phyloP scores from a whole-genome alignment of 257 asterid species.

The Nicotiana sylvestris region DNA sequence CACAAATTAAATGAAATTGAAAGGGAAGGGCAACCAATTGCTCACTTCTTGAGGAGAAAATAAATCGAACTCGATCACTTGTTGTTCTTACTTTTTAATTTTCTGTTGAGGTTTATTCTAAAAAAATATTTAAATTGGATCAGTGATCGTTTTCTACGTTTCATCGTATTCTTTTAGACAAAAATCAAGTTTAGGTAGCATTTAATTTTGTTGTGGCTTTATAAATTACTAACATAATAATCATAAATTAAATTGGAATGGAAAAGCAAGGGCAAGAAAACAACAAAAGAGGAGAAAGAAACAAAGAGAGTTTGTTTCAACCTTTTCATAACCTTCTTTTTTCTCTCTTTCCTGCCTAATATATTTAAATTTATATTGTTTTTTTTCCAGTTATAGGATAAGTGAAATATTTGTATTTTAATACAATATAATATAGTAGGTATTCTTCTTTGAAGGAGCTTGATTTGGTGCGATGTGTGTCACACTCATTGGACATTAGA shows the following conservation, averaged over 20 bases:
- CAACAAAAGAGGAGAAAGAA: slow-evolving; percentile 30
- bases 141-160: too few relatives aligned
- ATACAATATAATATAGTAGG: background rate
- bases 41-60: background rate
- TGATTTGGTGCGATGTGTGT: slow-evolving; percentile 22
- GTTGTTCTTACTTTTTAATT: rapidly evolving
- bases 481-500: slow-evolving; percentile 23
- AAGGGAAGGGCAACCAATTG: too few relatives aligned
- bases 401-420: background rate
- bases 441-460: background rate
- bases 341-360: background rate
- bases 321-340: background rate
- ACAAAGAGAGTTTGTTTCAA: slow-evolving; percentile 32
- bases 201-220: background rate
- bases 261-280: slow-evolving; percentile 25
- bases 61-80: too few relatives aligned
- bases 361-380: background rate
- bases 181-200: background rate
- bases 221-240: background rate
- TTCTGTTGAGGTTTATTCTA: rapidly evolving
- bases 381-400: background rate
- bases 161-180: background rate
- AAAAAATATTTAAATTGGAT: too few relatives aligned
- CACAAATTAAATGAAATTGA: too few relatives aligned
- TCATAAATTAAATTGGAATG: slow-evolving; percentile 10